Evolutionary conservation across 495 filamentous ascomycete species (phyloP), one percentile per base, ranked within the genome.

Genomic region (Penicillium simplicissimum): DNA sequence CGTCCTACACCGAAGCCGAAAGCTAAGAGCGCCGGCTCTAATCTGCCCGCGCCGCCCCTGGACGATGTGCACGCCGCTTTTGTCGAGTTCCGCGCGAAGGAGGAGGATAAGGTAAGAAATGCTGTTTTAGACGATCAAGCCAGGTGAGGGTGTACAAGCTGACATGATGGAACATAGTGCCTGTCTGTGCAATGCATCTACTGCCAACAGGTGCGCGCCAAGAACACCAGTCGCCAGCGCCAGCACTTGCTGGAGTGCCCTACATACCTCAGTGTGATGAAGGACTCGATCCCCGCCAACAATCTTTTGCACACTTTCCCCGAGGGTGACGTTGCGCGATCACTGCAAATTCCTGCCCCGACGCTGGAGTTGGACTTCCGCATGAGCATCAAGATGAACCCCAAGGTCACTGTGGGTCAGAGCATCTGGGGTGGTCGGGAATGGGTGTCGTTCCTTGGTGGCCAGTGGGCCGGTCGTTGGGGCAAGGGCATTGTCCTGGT

Each of bases 401-500:
- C 83, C 0, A 82, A 83, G 62, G 81, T 85, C 31, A 73, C 75
- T 1, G 78, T 86, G 8, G 80, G 82, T 5, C 76, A 71, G 14
- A 79, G 82, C 42, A 74, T 84, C 42, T 84, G 81, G 78, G 84
- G 84, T 28, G 77, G 83, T 55, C 76, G 84, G 52, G 84, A 87
- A 54, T 84, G 80, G 81, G 78, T 86, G 15, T 84, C 83, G 23
- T 81, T 83, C 59, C 66, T 83, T 48, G 82, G 81, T 38, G 85
- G 85, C 19, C 81, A 80, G 61, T 87, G 84, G 83, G 84, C 85
- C 37, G 85, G 84, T 40, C 73, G 79, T 59, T 85, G 84, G 76
- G 85, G 84, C 23, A 82, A 84, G 63, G 85, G 85, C 38, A 75
- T 81, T 51, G 78, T 87, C 56, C 67, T 86, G 62, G 85, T 87